Evolutionary conservation across 129 eudicot species (phyloP).

Genomic region (Mikania micrantha): DNA sequence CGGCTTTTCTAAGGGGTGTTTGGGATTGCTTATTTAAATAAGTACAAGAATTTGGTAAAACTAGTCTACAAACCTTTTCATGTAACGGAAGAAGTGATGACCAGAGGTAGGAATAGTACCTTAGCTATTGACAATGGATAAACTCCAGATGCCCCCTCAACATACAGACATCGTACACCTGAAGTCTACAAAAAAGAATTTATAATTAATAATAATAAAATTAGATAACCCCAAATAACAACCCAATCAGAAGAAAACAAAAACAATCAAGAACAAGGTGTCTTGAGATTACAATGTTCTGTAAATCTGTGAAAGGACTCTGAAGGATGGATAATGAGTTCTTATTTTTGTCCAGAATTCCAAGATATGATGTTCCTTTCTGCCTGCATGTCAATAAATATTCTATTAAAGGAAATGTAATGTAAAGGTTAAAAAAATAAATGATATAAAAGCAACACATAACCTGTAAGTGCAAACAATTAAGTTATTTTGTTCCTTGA

Average conservation of each 20-base stretch:
- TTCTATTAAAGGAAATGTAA: neutral
- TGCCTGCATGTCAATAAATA: slow-evolving; percentile 40
- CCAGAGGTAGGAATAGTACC: slow-evolving; percentile 33
- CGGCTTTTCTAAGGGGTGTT: neutral
- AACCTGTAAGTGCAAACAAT: slow-evolving; percentile 94
- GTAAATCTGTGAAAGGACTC: slow-evolving; percentile 78
- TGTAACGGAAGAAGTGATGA: neutral
- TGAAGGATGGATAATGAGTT: slow-evolving; percentile 53
- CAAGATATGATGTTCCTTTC: slow-evolving; percentile 81
- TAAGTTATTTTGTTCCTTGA: slow-evolving; percentile 47
- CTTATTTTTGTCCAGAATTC: slow-evolving; percentile 49
- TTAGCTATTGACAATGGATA: slow-evolving; percentile 82
- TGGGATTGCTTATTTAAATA: neutral
- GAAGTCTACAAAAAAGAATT: slow-evolving; percentile 40
- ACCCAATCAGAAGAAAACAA: neutral
- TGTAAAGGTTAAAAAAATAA: neutral
- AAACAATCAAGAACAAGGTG: neutral
- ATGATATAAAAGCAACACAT: slow-evolving; percentile 5
- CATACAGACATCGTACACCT: slow-evolving; percentile 45
- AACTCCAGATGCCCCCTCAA: slow-evolving; percentile 92
- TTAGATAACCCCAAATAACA: neutral
- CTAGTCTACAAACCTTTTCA: neutral
- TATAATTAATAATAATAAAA: neutral
- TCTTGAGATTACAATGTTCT: slow-evolving; percentile 52
- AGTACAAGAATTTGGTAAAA: neutral